A percentile compares a stretch with the other conserved stretches of the same genome.
phyloP scores from a whole-genome alignment of 1,284 basidiomycete species.

The Anthracocystis setariae region DNA sequence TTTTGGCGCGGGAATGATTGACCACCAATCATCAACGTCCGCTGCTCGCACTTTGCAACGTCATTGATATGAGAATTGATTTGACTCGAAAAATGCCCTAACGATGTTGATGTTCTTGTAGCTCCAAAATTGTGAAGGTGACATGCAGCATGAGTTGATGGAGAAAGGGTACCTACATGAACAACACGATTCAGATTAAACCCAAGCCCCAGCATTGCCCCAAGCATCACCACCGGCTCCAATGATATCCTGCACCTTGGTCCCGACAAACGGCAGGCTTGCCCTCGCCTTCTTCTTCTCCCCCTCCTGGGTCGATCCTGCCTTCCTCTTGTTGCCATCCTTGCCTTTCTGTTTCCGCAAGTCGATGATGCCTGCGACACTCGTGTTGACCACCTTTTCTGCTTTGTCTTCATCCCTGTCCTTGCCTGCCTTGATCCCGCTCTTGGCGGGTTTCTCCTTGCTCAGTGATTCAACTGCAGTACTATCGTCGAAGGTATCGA shows the following conservation, averaged over 20 bases:
- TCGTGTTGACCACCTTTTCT: constrained; percentile 21
- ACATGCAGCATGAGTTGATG: too few species aligned
- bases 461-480: background rate
- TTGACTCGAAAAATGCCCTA: too few species aligned
- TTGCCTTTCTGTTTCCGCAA: constrained; percentile 22
- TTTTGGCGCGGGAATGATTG: background rate
- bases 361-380: constrained; percentile 33
- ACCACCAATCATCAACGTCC: too few species aligned
- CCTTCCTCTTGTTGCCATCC: constrained; percentile 21
- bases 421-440: constrained; percentile 1
- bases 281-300: constrained; percentile 24
- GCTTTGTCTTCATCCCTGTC: constrained; percentile 4
- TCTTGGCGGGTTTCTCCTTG: constrained; percentile 1
- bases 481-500: constrained; percentile 29
- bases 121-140: too few species aligned
- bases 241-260: constrained; percentile 9
- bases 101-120: too few species aligned
- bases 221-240: constrained; percentile 34
- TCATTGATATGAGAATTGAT: too few species aligned
- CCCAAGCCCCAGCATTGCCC: constrained; percentile 29
- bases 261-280: constrained; percentile 16
- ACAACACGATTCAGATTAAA: constrained; percentile 3
- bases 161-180: too few species aligned
- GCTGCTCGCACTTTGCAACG: too few species aligned
- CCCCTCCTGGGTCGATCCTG: background rate